These are phyloP conservation scores for Metschnikowia hibisci DNA, from an alignment of 805 yeast genomes.

Conservation along the genomic window DNA sequence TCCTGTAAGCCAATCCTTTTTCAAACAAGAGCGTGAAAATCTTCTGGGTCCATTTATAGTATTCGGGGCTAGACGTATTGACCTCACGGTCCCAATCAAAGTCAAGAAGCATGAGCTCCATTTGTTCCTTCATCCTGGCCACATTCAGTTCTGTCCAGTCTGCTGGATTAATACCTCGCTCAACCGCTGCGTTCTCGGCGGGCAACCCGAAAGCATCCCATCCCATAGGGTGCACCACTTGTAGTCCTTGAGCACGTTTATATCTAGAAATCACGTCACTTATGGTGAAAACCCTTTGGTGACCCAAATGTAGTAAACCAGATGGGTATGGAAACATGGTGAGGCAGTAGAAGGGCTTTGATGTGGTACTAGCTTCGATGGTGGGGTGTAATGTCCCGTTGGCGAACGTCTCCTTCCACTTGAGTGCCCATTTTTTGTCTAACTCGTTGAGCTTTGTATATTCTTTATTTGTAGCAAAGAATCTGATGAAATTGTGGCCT, in stretches of 20 bases:
- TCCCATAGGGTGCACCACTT: slow-evolving; percentile 95
- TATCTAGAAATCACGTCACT: slow-evolving; percentile 80
- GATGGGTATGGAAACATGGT: slow-evolving; percentile 97
- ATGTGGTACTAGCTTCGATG: not conserved
- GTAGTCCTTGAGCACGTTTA: slow-evolving; percentile 67
- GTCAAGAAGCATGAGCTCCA: slow-evolving; percentile 71
- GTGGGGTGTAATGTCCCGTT: slow-evolving; percentile 37
- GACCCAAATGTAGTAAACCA: slow-evolving; percentile 91
- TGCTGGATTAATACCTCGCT: slow-evolving; percentile 71
- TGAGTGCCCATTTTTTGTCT: slow-evolving; percentile 51
- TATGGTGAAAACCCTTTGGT: slow-evolving; percentile 86
- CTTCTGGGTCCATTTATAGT: slow-evolving; percentile 90
- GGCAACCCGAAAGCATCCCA: slow-evolving; percentile 99
- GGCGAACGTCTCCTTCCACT: slow-evolving; percentile 41
- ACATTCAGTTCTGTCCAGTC: slow-evolving; percentile 83
- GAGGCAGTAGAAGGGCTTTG: slow-evolving; percentile 52
- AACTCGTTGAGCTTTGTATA: slow-evolving; percentile 24
- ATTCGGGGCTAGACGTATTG: slow-evolving; percentile 80
- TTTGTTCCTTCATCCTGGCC: slow-evolving; percentile 79
- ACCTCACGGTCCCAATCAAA: slow-evolving; percentile 94
- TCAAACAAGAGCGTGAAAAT: slow-evolving; percentile 70
- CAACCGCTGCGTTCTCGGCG: slow-evolving; percentile 97
- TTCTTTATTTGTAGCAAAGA: not conserved
- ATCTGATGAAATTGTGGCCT: not conserved
- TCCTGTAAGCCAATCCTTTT: slow-evolving; percentile 79